Base-by-base conservation (phyloP, 108 stramenopile genomes). In the Nitzschia sp. region DNA sequence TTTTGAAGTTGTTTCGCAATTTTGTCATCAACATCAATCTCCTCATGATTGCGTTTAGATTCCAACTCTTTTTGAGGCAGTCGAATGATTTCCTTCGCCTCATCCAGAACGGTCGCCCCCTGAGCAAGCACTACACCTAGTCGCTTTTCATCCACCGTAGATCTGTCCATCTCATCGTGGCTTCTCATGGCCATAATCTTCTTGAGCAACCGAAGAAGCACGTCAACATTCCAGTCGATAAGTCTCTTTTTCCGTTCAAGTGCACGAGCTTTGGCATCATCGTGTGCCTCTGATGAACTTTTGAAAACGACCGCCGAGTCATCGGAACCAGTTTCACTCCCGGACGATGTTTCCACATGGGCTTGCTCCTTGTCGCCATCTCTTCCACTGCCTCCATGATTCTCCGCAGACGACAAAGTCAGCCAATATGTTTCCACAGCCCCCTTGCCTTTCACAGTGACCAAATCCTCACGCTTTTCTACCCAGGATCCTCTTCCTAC, bases 401-500 rank as follows among this genome's bases (percentile, higher is more conserved):
- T 1, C n/a, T 12, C 21, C 21, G n/a, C 2, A 19, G n/a, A 21
- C 1, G 53, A 3, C 24, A 54, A 24, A 7, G 53, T 54, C 53
- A 60, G 7, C 59, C 59, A 60, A 7, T 60, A 60, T 1, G 59
- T 60, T n/a, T 24, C 41, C 59, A 60, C 17, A 5, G 29, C 59
- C 10, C 86, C 87, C 57, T 85, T 85, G 8, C 87, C 87, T 44
- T 88, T 88, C 2, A 80, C 87, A 0, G 39, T 12, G 3, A 88
- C 72, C 10, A 63, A 29, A 17, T 48, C 61, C 11, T 81, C 70
- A 12, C 87, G 78, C 15, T 60, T 40, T 7, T 65, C 37, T 20
- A 83, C 42, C 84, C 81, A 84, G 29, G 72, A 12, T 40, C 43
- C 78, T 39, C 72, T 78, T 0, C 80, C 80, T 8, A 54, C 80